A percentile compares a stretch with the other conserved stretches of the same genome.
Conservation (phyloP, 129 eudicot species). For the Lactuca sativa region DNA sequence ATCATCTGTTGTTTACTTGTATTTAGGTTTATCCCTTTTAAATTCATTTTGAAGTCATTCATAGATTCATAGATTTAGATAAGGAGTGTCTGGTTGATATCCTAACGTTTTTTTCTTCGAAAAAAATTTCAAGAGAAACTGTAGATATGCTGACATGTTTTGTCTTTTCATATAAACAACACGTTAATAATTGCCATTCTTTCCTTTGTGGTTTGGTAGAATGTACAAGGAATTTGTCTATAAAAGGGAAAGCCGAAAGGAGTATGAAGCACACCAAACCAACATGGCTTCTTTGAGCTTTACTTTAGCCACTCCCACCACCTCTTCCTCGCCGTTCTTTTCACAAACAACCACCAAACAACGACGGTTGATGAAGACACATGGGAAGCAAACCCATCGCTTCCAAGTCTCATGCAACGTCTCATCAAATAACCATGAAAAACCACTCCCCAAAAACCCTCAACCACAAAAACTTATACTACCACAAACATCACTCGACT, state of each 20-base stretch:
- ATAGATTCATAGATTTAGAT: too few species aligned
- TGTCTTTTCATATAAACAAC: too few species aligned
- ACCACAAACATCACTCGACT: neutral
- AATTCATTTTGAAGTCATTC: too few species aligned
- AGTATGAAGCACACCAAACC: neutral
- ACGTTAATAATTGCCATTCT: neutral
- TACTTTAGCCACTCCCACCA: neutral
- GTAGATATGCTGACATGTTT: too few species aligned
- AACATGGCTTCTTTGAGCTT: constrained; percentile 19
- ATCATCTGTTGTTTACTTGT: too few species aligned
- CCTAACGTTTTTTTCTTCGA: too few species aligned
- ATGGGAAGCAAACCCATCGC: neutral
- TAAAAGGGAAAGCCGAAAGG: neutral
- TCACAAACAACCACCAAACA: constrained; percentile 2
- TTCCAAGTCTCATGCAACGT: constrained; percentile 19
- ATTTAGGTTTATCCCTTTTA: too few species aligned
- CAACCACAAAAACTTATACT: neutral
- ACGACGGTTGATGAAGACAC: neutral
- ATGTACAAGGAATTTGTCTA: neutral
- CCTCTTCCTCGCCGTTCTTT: neutral
- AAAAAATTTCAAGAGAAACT: too few species aligned
- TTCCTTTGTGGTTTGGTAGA: neutral
- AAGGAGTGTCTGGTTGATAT: too few species aligned
- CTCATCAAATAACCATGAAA: neutral
- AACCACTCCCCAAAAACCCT: too few species aligned